These are phyloP conservation scores for Scedosporium dehoogii DNA, from an alignment of 2,329 filamentous ascomycete genomes.

Conservation along the genomic window DNA sequence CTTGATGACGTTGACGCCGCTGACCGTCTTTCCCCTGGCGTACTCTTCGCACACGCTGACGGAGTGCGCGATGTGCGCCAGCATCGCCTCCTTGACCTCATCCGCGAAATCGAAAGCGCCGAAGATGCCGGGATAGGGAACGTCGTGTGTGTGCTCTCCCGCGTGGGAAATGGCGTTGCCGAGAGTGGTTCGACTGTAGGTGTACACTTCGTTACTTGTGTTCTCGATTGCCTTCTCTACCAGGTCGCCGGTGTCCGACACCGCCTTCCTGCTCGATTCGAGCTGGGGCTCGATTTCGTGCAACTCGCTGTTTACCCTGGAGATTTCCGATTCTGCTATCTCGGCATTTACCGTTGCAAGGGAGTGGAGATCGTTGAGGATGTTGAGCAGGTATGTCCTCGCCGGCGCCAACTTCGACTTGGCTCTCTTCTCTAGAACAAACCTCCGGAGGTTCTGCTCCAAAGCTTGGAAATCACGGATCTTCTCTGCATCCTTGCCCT, in stretches of 20 bases:
- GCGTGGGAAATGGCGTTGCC: conserved; percentile 66
- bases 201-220: conserved; percentile 77
- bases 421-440: conserved; percentile 91
- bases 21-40: conserved; percentile 66
- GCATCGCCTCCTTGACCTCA: conserved; percentile 83
- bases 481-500: conserved; percentile 83
- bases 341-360: conserved; percentile 81
- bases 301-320: conserved; percentile 72
- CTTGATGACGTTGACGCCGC: conserved; percentile 79
- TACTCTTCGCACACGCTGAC: conserved; percentile 76
- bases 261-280: conserved; percentile 73
- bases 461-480: conserved; percentile 81
- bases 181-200: conserved; percentile 67
- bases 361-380: conserved; percentile 75
- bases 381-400: conserved; percentile 89
- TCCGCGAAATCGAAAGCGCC: conserved; percentile 87
- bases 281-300: conserved; percentile 75
- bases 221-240: conserved; percentile 76
- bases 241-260: conserved; percentile 67
- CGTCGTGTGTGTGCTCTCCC: conserved; percentile 67
- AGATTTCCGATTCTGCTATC: conserved; percentile 74
- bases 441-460: conserved; percentile 79
- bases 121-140: conserved; percentile 79
- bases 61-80: conserved; percentile 73
- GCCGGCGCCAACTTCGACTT: conserved; percentile 92